Percentiles rank a stretch among this genome's conserved stretches.
Conservation (phyloP, 495 filamentous ascomycete genomes). For the Hypomontagnella monticulosa region DNA sequence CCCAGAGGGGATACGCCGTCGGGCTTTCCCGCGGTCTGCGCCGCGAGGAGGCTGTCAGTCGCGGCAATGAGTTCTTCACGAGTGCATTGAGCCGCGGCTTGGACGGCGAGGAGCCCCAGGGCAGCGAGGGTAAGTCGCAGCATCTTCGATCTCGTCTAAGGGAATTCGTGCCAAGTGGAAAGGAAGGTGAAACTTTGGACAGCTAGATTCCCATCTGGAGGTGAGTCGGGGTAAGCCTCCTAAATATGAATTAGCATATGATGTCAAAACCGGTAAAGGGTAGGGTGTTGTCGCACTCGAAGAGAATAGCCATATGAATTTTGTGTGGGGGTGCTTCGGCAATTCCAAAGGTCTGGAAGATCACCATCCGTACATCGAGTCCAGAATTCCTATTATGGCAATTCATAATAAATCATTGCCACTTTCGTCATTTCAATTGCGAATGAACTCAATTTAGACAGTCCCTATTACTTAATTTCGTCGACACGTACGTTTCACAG, state of each 20-base stretch:
- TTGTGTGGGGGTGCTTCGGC: conserved; percentile 44
- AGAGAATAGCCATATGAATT: conserved; percentile 48
- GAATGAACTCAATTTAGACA: conserved; percentile 4
- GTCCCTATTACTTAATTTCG: conserved; percentile 10
- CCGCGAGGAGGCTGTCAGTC: conserved; percentile 55
- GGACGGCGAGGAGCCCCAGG: conserved; percentile 33
- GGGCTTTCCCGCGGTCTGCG: conserved; percentile 55
- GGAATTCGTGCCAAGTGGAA: conserved; percentile 10
- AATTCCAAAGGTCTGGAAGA: conserved; percentile 44
- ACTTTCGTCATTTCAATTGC: conserved; percentile 14
- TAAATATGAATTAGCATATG: conserved; percentile 34
- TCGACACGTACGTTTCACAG: background rate
- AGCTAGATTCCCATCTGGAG: conserved; percentile 1
- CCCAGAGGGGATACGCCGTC: conserved; percentile 41
- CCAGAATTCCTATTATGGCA: conserved; percentile 19
- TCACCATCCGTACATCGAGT: conserved; percentile 40
- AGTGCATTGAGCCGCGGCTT: conserved; percentile 47
- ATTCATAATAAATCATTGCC: conserved; percentile 18
- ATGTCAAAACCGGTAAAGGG: conserved; percentile 37
- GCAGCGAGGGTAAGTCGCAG: conserved; percentile 34
- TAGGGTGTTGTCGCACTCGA: conserved; percentile 41
- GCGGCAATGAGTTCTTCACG: conserved; percentile 52
- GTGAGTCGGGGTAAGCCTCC: conserved; percentile 23
- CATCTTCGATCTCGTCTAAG: conserved; percentile 29
- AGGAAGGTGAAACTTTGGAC: conserved; percentile 4